Conservation (phyloP, 305 asterid genomes). For the Solanum hybrid region DNA sequence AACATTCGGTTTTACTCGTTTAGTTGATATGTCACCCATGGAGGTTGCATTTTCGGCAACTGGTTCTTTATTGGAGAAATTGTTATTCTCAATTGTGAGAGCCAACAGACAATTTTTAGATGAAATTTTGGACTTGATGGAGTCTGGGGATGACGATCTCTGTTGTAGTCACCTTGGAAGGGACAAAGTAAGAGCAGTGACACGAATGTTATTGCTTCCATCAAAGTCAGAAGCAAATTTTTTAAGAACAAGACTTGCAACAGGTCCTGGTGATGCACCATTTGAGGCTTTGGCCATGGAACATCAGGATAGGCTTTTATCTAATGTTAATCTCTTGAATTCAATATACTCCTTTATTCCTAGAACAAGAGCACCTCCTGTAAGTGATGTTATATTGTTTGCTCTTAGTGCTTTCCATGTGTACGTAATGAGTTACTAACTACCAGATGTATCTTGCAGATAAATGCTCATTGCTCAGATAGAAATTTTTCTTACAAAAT, state of each 20-base stretch:
- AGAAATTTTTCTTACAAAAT: constrained; percentile 74
- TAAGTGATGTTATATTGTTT: constrained; percentile 25
- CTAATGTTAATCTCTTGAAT: constrained; percentile 63
- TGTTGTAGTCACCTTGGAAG: constrained; percentile 41
- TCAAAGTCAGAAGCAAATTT: constrained; percentile 39
- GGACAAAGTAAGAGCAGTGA: constrained; percentile 73
- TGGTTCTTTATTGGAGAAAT: constrained; percentile 65
- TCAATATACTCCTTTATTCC: constrained; percentile 88
- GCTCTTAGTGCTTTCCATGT: background rate
- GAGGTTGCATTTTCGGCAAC: constrained; percentile 69
- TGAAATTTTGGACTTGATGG: constrained; percentile 50
- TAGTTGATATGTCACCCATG: constrained; percentile 68
- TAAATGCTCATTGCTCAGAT: constrained; percentile 73
- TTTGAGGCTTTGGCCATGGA: constrained; percentile 71
- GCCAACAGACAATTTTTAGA: constrained; percentile 47
- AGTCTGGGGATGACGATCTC: constrained; percentile 36
- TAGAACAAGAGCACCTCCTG: constrained; percentile 90
- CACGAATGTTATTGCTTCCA: constrained; percentile 76
- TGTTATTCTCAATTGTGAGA: constrained; percentile 56
- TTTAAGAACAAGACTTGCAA: constrained; percentile 45
- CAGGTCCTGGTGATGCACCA: constrained; percentile 68
- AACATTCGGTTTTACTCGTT: constrained; percentile 74
- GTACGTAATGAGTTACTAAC: constrained; percentile 1
- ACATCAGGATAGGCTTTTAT: constrained; percentile 64
- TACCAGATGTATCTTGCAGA: constrained; percentile 25